Base-by-base conservation (phyloP, 352 stramenopile genomes). In the Pythium coloratum region DNA sequence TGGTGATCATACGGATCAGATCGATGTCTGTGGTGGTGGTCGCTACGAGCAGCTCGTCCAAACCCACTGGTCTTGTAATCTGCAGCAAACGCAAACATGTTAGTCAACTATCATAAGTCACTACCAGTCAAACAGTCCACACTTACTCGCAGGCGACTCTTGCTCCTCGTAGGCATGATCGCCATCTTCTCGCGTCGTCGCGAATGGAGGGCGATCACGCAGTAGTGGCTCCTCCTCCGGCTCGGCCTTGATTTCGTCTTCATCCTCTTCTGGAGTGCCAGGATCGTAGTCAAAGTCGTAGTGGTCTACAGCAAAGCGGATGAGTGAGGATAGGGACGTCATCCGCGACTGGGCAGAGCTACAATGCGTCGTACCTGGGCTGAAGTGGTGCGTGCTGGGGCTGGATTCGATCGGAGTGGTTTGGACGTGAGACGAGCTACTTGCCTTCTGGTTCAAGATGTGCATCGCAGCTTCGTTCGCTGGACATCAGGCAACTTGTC, bases 381-480 rank as follows among this genome's bases (percentile, higher is more conserved):
- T 83, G 6, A 56, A 78, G 33, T 78, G 72, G 24, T 82, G 79
- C 30, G 63, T 59, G 20, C 64, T 80, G 10, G 73, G 76, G 49
- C 60, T 80, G 36, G 75, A 70, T n/a, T 80, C 75, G 18, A 72
- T 72, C 1, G 13, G 57, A 55, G 34, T 28, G 10, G 57, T 62
- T 2, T 16, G 32, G 0, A 40, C 34, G 16, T 34, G 40, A 2
- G 40, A n/a, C 38, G 18, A 34, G 18, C 4, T 42, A n/a, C 32
- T 38, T 2, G 12, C 30, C 30, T 70, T 60, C 6, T 62, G 44
- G 10, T 24, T 34, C 32, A 55, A 18, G 13, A 62, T 60, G 18
- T 50, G 44, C 58, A 68, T 60, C 12, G 36, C 53, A 13, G 32
- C 75, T 62, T 71, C 70, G 59, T 46, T 65, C 61, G 63, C 65